Conservation (phyloP, 2,329 filamentous ascomycete species). For the Calonectria fujianensis region DNA sequence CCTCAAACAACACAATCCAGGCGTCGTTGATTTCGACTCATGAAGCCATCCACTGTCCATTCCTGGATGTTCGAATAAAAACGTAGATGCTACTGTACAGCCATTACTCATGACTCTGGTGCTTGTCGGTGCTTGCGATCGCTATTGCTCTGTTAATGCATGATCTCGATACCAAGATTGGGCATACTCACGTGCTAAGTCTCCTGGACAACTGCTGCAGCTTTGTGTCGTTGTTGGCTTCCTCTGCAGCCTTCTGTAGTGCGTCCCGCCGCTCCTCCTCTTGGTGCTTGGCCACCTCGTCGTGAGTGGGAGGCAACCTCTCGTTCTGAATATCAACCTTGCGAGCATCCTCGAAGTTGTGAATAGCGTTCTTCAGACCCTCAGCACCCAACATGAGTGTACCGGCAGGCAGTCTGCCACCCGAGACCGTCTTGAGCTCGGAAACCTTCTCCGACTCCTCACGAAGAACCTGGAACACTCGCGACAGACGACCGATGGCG, state of each 20-base stretch:
- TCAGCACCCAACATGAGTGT: conserved; percentile 99
- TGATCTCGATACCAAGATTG: neutral
- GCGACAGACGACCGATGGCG: conserved; percentile 95
- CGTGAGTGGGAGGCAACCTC: conserved; percentile 91
- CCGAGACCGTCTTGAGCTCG: conserved; percentile 96
- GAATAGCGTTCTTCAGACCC: conserved; percentile 98
- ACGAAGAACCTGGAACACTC: conserved; percentile 98
- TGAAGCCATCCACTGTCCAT: conserved; percentile 45
- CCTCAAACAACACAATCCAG: conserved; percentile 45
- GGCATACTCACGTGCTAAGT: conserved; percentile 87
- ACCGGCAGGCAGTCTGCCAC: conserved; percentile 92
- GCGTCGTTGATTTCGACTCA: conserved; percentile 43
- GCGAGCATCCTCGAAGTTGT: conserved; percentile 94
- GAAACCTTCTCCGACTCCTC: conserved; percentile 98
- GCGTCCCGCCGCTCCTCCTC: conserved; percentile 89
- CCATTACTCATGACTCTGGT: conserved; percentile 50
- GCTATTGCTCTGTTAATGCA: conserved; percentile 44
- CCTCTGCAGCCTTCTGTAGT: conserved; percentile 87
- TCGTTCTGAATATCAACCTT: conserved; percentile 99
- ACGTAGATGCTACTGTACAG: conserved; percentile 54
- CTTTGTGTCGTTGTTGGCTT: conserved; percentile 94
- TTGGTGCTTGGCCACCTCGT: conserved; percentile 90
- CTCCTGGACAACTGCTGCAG: conserved; percentile 90
- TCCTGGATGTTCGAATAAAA: conserved; percentile 46
- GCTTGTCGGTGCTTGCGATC: conserved; percentile 56